These are phyloP conservation scores for Oligophagozyma castellii DNA, from an alignment of 1,139 yeast genomes.

Conservation along the genomic window DNA sequence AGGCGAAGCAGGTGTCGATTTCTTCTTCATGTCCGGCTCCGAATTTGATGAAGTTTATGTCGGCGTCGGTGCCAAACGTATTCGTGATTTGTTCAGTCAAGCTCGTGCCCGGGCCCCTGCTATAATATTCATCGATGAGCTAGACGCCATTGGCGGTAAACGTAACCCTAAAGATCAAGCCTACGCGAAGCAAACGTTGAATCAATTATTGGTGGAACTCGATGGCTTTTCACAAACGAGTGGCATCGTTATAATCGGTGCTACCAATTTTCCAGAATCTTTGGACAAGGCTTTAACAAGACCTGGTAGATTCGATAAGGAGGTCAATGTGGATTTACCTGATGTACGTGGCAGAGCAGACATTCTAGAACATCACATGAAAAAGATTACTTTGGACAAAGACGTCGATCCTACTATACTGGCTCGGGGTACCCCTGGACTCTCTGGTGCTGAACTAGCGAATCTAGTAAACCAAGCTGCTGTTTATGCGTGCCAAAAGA, in stretches of 20 bases:
- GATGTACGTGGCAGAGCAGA: constrained; percentile 96
- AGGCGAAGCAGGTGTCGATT: constrained; percentile 98
- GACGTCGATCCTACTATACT: constrained; percentile 78
- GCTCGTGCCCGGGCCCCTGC: constrained; percentile 97
- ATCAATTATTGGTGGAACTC: constrained; percentile 86
- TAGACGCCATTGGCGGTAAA: constrained; percentile 97
- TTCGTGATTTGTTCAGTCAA: constrained; percentile 81
- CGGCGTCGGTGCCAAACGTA: constrained; percentile 98
- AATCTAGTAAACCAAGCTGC: constrained; percentile 97
- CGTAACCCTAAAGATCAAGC: constrained; percentile 97
- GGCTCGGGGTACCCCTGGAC: constrained; percentile 96
- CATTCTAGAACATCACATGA: constrained; percentile 83
- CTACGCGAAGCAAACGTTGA: constrained; percentile 90
- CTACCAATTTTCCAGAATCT: constrained; percentile 95
- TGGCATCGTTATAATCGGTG: constrained; percentile 93
- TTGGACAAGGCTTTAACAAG: constrained; percentile 93
- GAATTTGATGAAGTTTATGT: constrained; percentile 97
- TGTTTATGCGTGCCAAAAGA: constrained; percentile 83
- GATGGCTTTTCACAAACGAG: constrained; percentile 92
- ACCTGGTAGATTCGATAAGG: constrained; percentile 96
- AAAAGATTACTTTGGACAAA: constrained; percentile 71
- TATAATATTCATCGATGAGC: constrained; percentile 87
- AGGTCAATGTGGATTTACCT: constrained; percentile 89
- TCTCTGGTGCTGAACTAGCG: constrained; percentile 93
- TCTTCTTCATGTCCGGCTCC: constrained; percentile 96